Conservation (phyloP, 1,284 basidiomycete genomes). For the Rhodofomes roseus region DNA sequence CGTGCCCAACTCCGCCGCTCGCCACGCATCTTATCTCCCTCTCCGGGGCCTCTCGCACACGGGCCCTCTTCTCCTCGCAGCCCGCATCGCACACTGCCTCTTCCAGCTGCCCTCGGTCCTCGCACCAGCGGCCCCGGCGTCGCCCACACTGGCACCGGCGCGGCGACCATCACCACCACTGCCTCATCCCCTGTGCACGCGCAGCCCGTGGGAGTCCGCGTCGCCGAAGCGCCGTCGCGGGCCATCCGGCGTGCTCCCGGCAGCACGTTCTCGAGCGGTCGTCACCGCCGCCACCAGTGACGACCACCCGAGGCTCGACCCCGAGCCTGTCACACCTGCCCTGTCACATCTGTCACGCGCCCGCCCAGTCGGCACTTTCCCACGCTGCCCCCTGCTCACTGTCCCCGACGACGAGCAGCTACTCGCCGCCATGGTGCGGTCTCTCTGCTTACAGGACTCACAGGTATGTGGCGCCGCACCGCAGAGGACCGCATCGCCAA, state of each 20-base stretch:
- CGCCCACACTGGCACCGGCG: background rate
- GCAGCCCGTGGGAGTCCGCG: constrained; percentile 14
- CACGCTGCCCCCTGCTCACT: background rate
- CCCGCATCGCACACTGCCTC: background rate
- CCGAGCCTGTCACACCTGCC: constrained; percentile 3
- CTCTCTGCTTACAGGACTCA: background rate
- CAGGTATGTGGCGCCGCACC: background rate
- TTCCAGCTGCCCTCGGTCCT: background rate
- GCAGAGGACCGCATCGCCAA: background rate
- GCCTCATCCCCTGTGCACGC: background rate
- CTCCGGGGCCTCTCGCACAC: no score
- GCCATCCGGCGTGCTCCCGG: constrained; percentile 21
- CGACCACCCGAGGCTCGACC: constrained; percentile 5
- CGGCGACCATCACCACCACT: constrained; percentile 3
- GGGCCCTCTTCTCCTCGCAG: background rate
- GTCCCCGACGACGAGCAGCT: background rate
- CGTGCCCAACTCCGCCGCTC: constrained; percentile 27
- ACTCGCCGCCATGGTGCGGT: background rate
- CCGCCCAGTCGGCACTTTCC: constrained; percentile 5
- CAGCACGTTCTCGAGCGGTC: constrained; percentile 21
- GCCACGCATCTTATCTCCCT: constrained; percentile 19
- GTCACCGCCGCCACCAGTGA: constrained; percentile 13
- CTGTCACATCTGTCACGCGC: constrained; percentile 8
- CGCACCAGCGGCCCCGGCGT: background rate
- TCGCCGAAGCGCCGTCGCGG: constrained; percentile 13